Evolutionary conservation across 208 protist genomes (phyloP), one percentile per base, ranked within the genome.

Genomic region (Histomonas meleagridis): DNA sequence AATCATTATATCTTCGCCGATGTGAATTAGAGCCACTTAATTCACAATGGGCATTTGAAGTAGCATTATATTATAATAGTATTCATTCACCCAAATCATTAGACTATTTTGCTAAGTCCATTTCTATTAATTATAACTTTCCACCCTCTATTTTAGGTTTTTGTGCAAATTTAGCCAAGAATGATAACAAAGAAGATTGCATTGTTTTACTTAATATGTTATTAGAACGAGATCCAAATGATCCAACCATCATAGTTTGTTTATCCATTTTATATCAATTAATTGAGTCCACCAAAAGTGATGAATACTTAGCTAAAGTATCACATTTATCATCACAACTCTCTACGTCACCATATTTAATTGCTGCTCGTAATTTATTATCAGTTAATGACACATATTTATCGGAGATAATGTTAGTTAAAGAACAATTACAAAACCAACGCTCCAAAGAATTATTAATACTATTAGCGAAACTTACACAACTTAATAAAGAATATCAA

Each of bases 81-180:
- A 51, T 51, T 48, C 51, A 86, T 14, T 43, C 43, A 43, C 40
- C 43, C 32, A 86, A 86, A 55, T 40, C 76, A 55, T 57, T 86
- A 32, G 76, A 86, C n/a, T 51, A 86, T 46, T 86, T 86, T 49
- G 40, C 76, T 32, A 43, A 46, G 16, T 40, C 76, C 18, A 86
- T 86, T 55, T 86, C 76, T 12, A 86, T 86, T 38, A 46, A 86
- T 86, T 86, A 86, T 16, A 43, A 86, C 76, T 86, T 86, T n/a
- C 51, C 43, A 35, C 46, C 76, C 23, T 40, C 76, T 40, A 86
- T 86, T 86, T 43, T 86, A 38, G 76, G 76, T 38, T 86, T 86
- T 48, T 86, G 76, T 28, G 23, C 76, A 18, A 16, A 51, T 14
- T 21, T 86, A 1, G 76, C 46, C 5, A 86, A 86, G 21, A 55